phyloP scores from a whole-genome alignment of 1,139 yeast genomes.

The Taphrina communis region DNA sequence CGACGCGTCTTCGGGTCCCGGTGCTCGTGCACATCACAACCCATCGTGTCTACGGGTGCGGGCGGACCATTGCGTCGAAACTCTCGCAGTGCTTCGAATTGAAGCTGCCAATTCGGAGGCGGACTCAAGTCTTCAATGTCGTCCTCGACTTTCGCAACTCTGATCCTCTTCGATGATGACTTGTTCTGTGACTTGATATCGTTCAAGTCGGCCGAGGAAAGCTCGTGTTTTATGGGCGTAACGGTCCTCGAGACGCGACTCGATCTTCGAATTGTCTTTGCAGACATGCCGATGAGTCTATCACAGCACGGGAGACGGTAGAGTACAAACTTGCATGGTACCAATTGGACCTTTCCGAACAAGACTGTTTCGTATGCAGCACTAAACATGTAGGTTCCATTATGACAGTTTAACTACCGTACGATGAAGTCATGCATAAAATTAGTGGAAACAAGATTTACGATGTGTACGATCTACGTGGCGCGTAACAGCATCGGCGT shows the following conservation, averaged over 20 bases:
- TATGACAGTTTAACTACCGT: neutral
- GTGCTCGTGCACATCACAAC: conserved; percentile 73
- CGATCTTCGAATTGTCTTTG: conserved; percentile 1
- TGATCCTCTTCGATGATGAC: neutral
- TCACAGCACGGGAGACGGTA: neutral
- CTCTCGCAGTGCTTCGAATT: conserved; percentile 42
- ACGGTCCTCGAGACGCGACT: neutral
- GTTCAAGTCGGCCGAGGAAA: neutral
- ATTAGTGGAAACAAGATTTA: neutral
- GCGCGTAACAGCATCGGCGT: conserved; percentile 1
- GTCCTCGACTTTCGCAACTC: neutral
- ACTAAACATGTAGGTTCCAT: neutral
- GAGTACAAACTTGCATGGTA: neutral
- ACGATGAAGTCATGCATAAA: conserved; percentile 5
- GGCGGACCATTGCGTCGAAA: conserved; percentile 61
- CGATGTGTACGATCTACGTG: conserved; percentile 3
- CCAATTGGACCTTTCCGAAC: neutral
- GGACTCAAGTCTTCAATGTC: conserved; percentile 26
- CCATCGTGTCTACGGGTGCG: conserved; percentile 89
- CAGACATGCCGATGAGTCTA: neutral
- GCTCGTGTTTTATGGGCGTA: conserved; percentile 5
- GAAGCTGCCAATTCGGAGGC: conserved; percentile 30
- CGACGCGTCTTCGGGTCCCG: conserved; percentile 49
- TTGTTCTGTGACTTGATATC: neutral
- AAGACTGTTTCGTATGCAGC: neutral